Conservation (phyloP, 495 filamentous ascomycete species). For the Eremomyces bilateralis region DNA sequence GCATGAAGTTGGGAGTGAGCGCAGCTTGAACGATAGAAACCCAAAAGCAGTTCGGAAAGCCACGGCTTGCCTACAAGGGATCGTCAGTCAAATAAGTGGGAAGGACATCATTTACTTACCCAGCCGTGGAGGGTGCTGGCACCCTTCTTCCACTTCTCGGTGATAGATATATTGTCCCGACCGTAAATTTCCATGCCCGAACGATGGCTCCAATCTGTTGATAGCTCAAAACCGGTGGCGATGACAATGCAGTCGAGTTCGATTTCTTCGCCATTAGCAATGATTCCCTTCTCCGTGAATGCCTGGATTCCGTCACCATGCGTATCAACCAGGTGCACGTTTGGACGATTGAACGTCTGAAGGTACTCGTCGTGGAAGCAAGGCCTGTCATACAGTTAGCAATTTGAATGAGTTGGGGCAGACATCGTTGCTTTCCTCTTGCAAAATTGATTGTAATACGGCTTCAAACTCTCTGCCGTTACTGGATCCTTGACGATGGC, state of each 20-base stretch:
- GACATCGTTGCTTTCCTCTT: too few relatives aligned
- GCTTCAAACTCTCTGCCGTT: slow-evolving; percentile 6
- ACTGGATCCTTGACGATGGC: slow-evolving; percentile 7
- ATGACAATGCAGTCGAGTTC: slow-evolving; percentile 8
- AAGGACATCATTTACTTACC: too few relatives aligned
- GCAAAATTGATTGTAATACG: slow-evolving; percentile 9
- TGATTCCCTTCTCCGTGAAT: slow-evolving; percentile 7
- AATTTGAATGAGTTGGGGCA: too few relatives aligned
- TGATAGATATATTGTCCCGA: slow-evolving; percentile 1
- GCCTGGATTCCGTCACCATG: slow-evolving; percentile 5
- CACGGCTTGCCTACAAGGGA: too few relatives aligned
- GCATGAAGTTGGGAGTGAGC: slow-evolving; percentile 6
- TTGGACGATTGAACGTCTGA: slow-evolving; percentile 6
- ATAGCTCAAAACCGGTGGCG: slow-evolving; percentile 9
- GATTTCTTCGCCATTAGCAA: slow-evolving; percentile 7
- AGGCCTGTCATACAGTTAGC: too few relatives aligned
- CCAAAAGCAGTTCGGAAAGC: slow-evolving; percentile 6
- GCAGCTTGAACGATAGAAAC: slow-evolving; percentile 2
- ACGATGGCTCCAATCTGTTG: slow-evolving; percentile 4
- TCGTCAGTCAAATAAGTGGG: too few relatives aligned
- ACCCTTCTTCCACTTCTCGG: slow-evolving; percentile 4
- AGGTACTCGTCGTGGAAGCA: slow-evolving; percentile 11
- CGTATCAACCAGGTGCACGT: slow-evolving; percentile 9
- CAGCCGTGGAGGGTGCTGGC: slow-evolving; percentile 4
- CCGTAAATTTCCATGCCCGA: slow-evolving; percentile 7